phyloP scores from a whole-genome alignment of 495 filamentous ascomycete genomes.

The Endocarpon pusillum region DNA sequence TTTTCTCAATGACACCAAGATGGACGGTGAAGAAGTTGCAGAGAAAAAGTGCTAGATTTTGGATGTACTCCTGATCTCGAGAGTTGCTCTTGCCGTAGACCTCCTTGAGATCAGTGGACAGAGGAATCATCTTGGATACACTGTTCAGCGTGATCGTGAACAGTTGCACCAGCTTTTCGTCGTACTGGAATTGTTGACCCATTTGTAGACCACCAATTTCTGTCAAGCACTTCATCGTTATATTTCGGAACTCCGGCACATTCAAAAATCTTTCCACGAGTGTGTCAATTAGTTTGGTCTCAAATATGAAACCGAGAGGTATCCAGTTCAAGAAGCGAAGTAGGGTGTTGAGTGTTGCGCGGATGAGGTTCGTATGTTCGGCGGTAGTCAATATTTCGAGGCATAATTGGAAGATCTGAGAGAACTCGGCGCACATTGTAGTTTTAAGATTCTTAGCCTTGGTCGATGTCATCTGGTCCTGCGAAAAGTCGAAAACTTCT shows the following conservation, averaged over 20 bases:
- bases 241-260: slow-evolving; percentile 82
- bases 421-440: slow-evolving; percentile 96
- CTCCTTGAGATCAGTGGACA: slow-evolving; percentile 71
- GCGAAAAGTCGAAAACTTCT: slow-evolving; percentile 97
- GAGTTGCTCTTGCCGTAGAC: slow-evolving; percentile 83
- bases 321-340: slow-evolving; percentile 98
- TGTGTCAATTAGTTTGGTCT: slow-evolving; percentile 91
- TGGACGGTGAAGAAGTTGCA: slow-evolving; percentile 92
- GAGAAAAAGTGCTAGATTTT: slow-evolving; percentile 88
- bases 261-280: slow-evolving; percentile 79
- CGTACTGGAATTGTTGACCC: slow-evolving; percentile 59
- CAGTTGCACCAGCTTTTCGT: slow-evolving; percentile 89
- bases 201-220: slow-evolving; percentile 87
- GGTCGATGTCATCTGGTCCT: slow-evolving; percentile 92
- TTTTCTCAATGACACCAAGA: slow-evolving; percentile 78
- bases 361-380: slow-evolving; percentile 73
- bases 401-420: slow-evolving; percentile 91
- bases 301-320: slow-evolving; percentile 93
- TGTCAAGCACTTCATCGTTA: slow-evolving; percentile 90
- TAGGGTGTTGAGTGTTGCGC: slow-evolving; percentile 84
- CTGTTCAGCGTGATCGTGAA: slow-evolving; percentile 87
- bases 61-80: slow-evolving; percentile 91
- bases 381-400: slow-evolving; percentile 81
- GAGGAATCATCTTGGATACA: slow-evolving; percentile 77
- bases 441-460: slow-evolving; percentile 94